phyloP scores from a whole-genome alignment of 805 yeast species.

The Brettanomyces nanus region DNA sequence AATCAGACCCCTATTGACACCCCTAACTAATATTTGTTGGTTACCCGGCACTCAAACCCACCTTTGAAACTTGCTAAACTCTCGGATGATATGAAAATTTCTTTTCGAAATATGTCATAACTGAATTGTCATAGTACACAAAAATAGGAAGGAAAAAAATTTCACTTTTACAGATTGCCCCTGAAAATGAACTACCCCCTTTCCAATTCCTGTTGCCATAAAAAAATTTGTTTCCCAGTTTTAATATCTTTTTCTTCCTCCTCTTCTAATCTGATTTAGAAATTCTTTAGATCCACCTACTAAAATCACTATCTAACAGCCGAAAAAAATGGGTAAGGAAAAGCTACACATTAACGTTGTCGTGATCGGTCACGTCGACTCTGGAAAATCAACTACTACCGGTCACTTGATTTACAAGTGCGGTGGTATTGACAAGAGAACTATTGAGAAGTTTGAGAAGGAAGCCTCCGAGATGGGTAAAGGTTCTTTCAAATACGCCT shows the following conservation, averaged over 20 bases:
- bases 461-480: conserved; percentile 96
- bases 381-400: conserved; percentile 98
- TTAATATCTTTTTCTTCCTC: conserved; percentile 99
- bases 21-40: too few relatives aligned
- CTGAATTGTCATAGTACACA: too few relatives aligned
- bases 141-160: too few relatives aligned
- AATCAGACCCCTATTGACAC: too few relatives aligned
- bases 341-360: conserved; percentile 99
- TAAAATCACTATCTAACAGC: conserved; percentile 46
- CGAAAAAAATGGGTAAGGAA: conserved; percentile 79
- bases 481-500: conserved; percentile 97
- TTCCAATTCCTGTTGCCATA: not conserved
- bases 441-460: conserved; percentile 96
- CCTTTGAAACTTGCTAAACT: too few relatives aligned
- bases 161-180: too few relatives aligned
- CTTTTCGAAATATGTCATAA: too few relatives aligned
- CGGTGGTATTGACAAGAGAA: conserved; percentile 99
- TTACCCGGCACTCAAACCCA: too few relatives aligned
- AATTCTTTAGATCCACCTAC: conserved; percentile 96
- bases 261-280: too few relatives aligned
- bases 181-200: not conserved
- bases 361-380: conserved; percentile 99
- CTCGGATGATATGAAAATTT: too few relatives aligned
- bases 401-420: conserved; percentile 99
- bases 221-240: conserved; percentile 52